Conservation (phyloP, 176 grass and related monocot species). For the Oryza glaberrima region DNA sequence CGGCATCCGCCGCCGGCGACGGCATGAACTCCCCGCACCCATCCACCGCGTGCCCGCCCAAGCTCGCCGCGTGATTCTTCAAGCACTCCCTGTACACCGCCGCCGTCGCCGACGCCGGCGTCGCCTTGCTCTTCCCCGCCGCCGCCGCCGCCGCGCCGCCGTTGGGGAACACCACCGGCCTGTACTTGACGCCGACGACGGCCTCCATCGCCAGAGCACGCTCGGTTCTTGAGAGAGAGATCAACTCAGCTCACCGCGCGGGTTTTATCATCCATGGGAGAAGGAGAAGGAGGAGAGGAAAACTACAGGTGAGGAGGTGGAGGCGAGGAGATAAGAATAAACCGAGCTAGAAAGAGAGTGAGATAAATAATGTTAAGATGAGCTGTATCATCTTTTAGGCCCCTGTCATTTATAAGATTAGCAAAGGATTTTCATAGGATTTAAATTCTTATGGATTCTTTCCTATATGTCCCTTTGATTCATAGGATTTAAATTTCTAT, state of each 20-base stretch:
- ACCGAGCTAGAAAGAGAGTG: not conserved
- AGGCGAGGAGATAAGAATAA: slow-evolving; percentile 35
- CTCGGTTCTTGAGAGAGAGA: not conserved
- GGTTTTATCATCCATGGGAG: slow-evolving; percentile 24
- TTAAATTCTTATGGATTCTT: too few species aligned
- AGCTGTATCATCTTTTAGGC: too few species aligned
- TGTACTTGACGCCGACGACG: slow-evolving; percentile 29
- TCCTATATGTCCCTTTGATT: too few species aligned
- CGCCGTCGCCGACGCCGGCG: not conserved
- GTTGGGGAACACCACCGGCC: slow-evolving; percentile 44
- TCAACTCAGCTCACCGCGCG: not conserved
- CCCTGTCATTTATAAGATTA: too few species aligned
- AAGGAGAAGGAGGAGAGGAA: not conserved
- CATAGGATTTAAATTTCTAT: too few species aligned
- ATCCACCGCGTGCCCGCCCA: slow-evolving; percentile 86
- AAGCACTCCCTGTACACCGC: slow-evolving; percentile 85
- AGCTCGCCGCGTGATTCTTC: slow-evolving; percentile 90
- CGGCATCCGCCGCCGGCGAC: slow-evolving; percentile 40
- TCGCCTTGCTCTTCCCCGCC: slow-evolving; percentile 14
- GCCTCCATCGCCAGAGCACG: slow-evolving; percentile 5
- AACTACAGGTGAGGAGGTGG: slow-evolving; percentile 43
- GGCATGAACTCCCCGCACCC: slow-evolving; percentile 98
- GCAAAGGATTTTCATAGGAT: too few species aligned
- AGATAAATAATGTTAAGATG: not conserved
- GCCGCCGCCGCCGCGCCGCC: slow-evolving; percentile 31